A percentile compares a stretch with the other conserved stretches of the same genome.
phyloP scores from a whole-genome alignment of 306 rosid species.

The Rosa rugosa region DNA sequence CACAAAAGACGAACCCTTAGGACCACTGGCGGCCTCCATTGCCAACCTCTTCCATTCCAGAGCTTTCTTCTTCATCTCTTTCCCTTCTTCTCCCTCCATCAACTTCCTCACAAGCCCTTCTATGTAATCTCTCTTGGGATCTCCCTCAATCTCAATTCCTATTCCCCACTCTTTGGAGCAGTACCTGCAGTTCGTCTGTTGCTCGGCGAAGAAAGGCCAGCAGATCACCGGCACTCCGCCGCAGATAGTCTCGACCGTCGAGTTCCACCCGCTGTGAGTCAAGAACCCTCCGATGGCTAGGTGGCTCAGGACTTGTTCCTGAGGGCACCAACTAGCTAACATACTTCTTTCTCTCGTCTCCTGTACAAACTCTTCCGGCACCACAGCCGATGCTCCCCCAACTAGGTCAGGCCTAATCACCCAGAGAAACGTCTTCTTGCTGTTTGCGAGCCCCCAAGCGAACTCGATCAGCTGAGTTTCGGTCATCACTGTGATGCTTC shows the following conservation, averaged over 20 bases:
- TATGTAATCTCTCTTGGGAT: conserved; percentile 1
- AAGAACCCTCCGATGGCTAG: conserved; percentile 15
- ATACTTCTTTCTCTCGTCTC: conserved; percentile 8
- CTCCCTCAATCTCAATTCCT: conserved; percentile 9
- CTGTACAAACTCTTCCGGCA: conserved; percentile 5
- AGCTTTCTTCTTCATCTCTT: conserved; percentile 17
- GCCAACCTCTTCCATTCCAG: conserved; percentile 17
- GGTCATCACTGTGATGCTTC: conserved; percentile 14
- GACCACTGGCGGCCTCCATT: conserved; percentile 1
- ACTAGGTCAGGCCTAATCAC: conserved; percentile 19
- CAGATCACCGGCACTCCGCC: conserved; percentile 16
- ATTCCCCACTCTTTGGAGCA: conserved; percentile 4
- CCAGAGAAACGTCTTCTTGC: neutral
- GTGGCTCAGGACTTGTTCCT: conserved; percentile 14
- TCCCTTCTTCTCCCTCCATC: conserved; percentile 7
- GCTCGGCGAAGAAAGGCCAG: conserved; percentile 13
- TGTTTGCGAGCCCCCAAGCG: conserved; percentile 14
- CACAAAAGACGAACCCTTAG: neutral
- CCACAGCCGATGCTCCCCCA: conserved; percentile 10
- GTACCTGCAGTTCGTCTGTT: conserved; percentile 8
- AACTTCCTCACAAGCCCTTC: conserved; percentile 13
- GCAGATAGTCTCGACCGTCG: neutral
- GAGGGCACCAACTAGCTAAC: conserved; percentile 11
- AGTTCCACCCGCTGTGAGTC: conserved; percentile 19
- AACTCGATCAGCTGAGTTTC: conserved; percentile 12